Conservation (phyloP, 345 rosid species). For the Salix exigua region DNA sequence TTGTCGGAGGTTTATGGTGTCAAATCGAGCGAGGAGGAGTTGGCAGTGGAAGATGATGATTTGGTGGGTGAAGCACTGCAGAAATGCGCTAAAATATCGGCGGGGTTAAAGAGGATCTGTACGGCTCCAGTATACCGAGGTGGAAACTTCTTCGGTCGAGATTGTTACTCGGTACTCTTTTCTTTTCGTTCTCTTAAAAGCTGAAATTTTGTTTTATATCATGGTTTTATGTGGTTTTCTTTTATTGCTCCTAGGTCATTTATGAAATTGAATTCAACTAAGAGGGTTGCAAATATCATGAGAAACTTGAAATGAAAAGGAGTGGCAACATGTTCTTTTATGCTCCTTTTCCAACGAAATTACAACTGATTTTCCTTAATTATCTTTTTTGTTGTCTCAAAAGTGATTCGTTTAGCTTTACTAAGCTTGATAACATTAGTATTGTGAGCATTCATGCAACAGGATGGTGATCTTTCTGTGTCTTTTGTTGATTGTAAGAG, state of each 20-base stretch:
- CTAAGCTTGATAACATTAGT: neutral
- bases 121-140: slow-evolving; percentile 84
- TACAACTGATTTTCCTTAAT: neutral
- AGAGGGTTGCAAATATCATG: no score
- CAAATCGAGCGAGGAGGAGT: slow-evolving; percentile 42
- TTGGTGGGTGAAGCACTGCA: slow-evolving; percentile 87
- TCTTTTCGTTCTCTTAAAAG: neutral
- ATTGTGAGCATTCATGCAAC: neutral
- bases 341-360: neutral
- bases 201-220: neutral
- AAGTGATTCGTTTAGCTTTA: neutral
- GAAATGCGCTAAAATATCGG: slow-evolving; percentile 79
- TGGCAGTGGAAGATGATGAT: slow-evolving; percentile 39
- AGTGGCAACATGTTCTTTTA: neutral
- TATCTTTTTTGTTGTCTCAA: neutral
- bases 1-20: slow-evolving; percentile 32
- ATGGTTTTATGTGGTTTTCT: neutral
- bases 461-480: neutral
- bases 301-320: neutral
- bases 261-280: no score
- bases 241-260: neutral
- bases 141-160: slow-evolving; percentile 70
- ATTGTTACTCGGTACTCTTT: slow-evolving; percentile 71
- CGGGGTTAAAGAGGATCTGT: slow-evolving; percentile 71
- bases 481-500: slow-evolving; percentile 3